A percentile compares a stretch with the other conserved stretches of the same genome.
Evolutionary conservation across 495 filamentous ascomycete genomes (phyloP).

Genomic region (Cercophora newfieldiana): DNA sequence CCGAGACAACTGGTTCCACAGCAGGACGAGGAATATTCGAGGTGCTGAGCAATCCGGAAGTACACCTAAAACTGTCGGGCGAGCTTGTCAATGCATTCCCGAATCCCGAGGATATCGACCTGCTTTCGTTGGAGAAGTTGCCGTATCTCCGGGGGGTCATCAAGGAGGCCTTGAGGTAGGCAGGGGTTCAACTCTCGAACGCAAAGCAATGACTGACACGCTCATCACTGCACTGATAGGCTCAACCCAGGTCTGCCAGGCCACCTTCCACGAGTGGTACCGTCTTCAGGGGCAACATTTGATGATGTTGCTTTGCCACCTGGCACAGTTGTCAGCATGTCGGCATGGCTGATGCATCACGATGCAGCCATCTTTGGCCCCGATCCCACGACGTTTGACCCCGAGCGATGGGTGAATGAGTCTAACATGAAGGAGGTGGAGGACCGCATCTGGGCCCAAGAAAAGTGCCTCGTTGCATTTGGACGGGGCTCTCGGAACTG

Average conservation of each 20-base stretch:
- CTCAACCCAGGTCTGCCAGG: constrained; percentile 24
- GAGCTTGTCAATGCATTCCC: constrained; percentile 42
- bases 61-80: constrained; percentile 29
- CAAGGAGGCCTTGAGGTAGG: constrained; percentile 33
- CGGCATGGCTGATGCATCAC: constrained; percentile 37
- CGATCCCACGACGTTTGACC: constrained; percentile 40
- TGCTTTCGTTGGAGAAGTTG: constrained; percentile 27
- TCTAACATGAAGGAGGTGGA: neutral
- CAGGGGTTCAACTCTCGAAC: neutral
- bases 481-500: constrained; percentile 49
- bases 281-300: constrained; percentile 26
- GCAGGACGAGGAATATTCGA: constrained; percentile 40
- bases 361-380: constrained; percentile 40
- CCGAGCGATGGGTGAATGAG: constrained; percentile 49
- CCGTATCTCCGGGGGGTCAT: constrained; percentile 41
- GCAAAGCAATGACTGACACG: too few species aligned
- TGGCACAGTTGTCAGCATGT: constrained; percentile 21
- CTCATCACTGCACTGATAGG: too few species aligned
- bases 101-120: constrained; percentile 23
- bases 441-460: constrained; percentile 32
- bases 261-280: constrained; percentile 29
- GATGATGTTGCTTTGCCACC: constrained; percentile 23
- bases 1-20: constrained; percentile 46
- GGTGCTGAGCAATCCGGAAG: constrained; percentile 33
- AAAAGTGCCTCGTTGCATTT: constrained; percentile 46